Base-by-base conservation (phyloP, 441 rosid species). In the Gossypium lobatum region DNA sequence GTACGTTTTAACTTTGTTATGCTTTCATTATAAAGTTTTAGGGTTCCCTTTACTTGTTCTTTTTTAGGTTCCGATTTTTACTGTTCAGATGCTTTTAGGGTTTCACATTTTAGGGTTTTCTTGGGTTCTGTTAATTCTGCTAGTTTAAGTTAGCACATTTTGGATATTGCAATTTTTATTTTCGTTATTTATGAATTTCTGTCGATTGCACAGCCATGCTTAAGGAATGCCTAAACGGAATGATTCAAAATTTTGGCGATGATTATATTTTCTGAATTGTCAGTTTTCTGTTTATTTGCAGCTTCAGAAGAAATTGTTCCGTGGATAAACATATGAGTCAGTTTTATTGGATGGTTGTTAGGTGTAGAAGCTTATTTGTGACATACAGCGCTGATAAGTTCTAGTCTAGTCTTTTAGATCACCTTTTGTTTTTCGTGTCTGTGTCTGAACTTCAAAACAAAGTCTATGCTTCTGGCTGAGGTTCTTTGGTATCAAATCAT, bases 1-100 rank as follows among this genome's bases (percentile, higher is more conserved):
- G 99, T 90, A 71, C 16, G 80, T 48, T 21, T 54, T 48, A 48
- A 2, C 45, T 11, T 74, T 10, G 6, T 70, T 11, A 55, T 20
- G 62, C 54, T 39, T 64, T 34, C 1, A 8, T 13, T 16, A 10
- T 18, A 26, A 20, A 68, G 10, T 21, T 39, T 39, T 31, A 73
- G 50, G 70, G 50, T 62, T 73, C 18, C 3, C 50, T 37, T 52
- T 52, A 16, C 37, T 13, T 37, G 42, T 1, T 1, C 28, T 1
- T 7, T 10, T 16, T 59, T 14, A 6, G 23, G 8, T 62, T 25
- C 11, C n/a, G 7, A 21, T 46, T 13, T 26, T 73, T 28, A 6
- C 6, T 9, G 13, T 17, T 45, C 69, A 8, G 48, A 20, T 73
- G 5, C 7, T 63, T 5, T 4, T 61, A 13, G 26, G 60, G 25